Evolutionary conservation across 371 early-diverging fungal genomes (phyloP).

Genomic region (Funneliformis caledonium): DNA sequence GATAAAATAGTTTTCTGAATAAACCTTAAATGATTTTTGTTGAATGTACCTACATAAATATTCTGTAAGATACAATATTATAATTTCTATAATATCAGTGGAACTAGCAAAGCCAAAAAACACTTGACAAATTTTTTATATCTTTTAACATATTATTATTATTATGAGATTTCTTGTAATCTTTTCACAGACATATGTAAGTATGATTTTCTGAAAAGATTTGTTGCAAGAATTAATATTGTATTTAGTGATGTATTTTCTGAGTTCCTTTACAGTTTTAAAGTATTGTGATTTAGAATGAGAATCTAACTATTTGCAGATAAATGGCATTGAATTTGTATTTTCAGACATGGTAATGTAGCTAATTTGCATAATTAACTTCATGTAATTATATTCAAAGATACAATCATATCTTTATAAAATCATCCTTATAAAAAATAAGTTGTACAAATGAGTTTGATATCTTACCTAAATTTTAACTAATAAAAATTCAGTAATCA

Average conservation of each 20-base stretch:
- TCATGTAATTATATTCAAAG: too few species aligned
- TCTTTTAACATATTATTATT: background rate
- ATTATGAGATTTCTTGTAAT: background rate
- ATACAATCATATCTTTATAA: too few species aligned
- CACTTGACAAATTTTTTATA: background rate
- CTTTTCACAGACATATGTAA: constrained; percentile 6
- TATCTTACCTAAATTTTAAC: too few species aligned
- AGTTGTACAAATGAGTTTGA: too few species aligned
- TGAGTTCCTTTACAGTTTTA: background rate
- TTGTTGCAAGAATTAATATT: background rate
- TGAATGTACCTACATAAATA: background rate
- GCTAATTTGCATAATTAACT: too few species aligned
- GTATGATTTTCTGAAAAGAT: background rate
- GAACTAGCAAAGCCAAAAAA: background rate
- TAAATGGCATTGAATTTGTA: background rate
- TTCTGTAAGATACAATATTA: background rate
- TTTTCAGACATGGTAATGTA: background rate
- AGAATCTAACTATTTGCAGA: background rate
- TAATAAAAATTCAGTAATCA: too few species aligned
- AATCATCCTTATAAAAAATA: too few species aligned
- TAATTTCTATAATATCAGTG: background rate
- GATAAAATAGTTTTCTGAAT: background rate
- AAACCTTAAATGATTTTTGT: constrained; percentile 4
- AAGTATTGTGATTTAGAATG: constrained; percentile 1
- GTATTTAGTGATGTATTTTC: background rate